Evolutionary conservation across 345 rosid species (phyloP), one percentile per base, ranked within the genome.

Genomic region (Acer saccharum): DNA sequence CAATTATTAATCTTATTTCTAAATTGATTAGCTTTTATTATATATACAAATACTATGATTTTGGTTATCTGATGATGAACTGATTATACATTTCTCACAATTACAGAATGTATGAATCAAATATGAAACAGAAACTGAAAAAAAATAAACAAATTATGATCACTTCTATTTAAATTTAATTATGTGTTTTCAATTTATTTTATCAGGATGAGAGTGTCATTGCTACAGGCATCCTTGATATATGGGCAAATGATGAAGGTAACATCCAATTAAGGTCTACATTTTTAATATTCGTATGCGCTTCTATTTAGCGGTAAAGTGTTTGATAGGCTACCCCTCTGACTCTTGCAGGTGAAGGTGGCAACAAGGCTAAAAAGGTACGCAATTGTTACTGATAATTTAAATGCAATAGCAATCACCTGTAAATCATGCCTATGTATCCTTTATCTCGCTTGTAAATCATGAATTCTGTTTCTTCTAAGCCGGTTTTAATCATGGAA

Each of bases 221-320:
- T 3, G 89, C 63, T 72, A 92, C 91, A 71, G 84, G 65, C 46
- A 82, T 90, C 90, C 82, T 78, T 32, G 97, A 93, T 68, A 63
- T 94, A 66, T 92, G 98, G 98, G 91, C 75, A 75, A 84, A 78
- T 25, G 71, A 83, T 35, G 71, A 84, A 86, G 98, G 98, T 95
- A 69, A 25, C 72, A 65, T 68, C 55, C 39, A 7, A 21, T 54
- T 10, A 12, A 67, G 25, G 3, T 32, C 4, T 57, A 1, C 13
- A 25, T 29, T 71, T 71, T 64, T 7, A 35, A 13, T 29, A 20
- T 16, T 66, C 12, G 0, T 54, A 1, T 13, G 1, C 11, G 25
- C n/a, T 80, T 23, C 70, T 78, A 54, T 60, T 13, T 66, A 35
- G 6, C 58, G 44, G 23, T 58, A 13, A 7, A 2, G 20, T 74